Base-by-base conservation (phyloP, 202 grass and related monocot species). In the Panicum hallii region DNA sequence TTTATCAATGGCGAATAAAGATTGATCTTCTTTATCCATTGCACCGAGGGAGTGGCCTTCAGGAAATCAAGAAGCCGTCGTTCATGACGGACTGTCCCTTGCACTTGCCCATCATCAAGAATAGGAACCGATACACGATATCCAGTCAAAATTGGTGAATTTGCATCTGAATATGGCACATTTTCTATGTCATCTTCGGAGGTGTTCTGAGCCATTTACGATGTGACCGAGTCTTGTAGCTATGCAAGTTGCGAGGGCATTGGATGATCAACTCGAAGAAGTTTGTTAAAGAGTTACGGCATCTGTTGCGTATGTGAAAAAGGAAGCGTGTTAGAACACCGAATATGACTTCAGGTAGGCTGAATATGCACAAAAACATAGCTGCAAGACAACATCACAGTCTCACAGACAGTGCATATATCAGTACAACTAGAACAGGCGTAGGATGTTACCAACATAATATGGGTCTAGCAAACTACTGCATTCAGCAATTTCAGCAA, bases 21-120 rank as follows among this genome's bases (percentile, higher is more conserved):
- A 68, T 79, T 87, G 41, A 93, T 85, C 34, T 82, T 81, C 66
- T 91, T 90, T 30, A 95, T 66, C 93, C 93, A 95, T 44, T 95
- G 75, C 66, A 88, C 87, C 0, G 90, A 88, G 11, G 92, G 90
- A 26, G 77, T 84, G 9, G 92, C 90, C 82, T 82, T 91, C 7
- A 97, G 90, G n/a, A 93, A 87, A 90, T 98, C 89, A 49, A 93
- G 62, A 55, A 92, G 67, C 7, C 90, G 56, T 14, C 6, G 42
- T 19, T 72, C 69, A 36, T 78, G 83, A 48, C 0, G 34, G 34
- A 6, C 70, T 0, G 14, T 13, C 20, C 45, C 60, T 48, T 71
- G 57, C 12, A 62, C 32, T 75, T 22, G 23, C 67, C 67, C 84
- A 49, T 88, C 90, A 13, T 87, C 41, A 42, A 80, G 61, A 38